Evolutionary conservation across 495 filamentous ascomycete species (phyloP), one percentile per base, ranked within the genome.

Genomic region (Thermothielavioides terrestris): DNA sequence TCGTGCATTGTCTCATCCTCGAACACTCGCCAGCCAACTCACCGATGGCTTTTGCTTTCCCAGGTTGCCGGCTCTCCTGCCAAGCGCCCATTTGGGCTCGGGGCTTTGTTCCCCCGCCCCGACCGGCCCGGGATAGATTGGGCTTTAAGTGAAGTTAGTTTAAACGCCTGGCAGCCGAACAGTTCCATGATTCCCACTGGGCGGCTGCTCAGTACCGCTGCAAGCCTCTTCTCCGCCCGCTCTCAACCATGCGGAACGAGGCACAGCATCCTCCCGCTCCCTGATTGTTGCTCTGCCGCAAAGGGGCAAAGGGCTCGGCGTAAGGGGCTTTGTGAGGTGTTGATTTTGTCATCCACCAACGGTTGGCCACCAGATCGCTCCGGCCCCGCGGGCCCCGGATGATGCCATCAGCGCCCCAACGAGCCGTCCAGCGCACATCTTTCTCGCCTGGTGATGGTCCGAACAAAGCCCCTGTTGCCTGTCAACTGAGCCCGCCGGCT

Each of bases 191-290:
- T 34, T 34, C 31, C 31, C 11, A 14, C 10, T 14, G 31, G n/a
- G 10, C 31, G n/a, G n/a, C 31, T 30, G 27, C 31, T 14, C 31
- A 34, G n/a, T n/a, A n/a, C n/a, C n/a, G n/a, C n/a, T n/a, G n/a
- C 28, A 4, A 21, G 35, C 27, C 28, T 22, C 32, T 17, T 27
- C 26, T n/a, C 26, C 34, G 11, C n/a, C 41, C 41, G 21, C 28
- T 20, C 50, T 37, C 38, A 42, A 22, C 42, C 32, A 37, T 48
- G 39, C 51, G 44, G 44, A 54, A 54, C 46, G 26, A 35, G 41
- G 34, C 46, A 41, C 46, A 49, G 39, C 39, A 10, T n/a, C 7
- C 34, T 20, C 36, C 41, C 42, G 50, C 21, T 40, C 36, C 15
- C 17, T 47, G 35, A 42, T 54, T 42, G 39, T 28, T 36, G 44